Evolutionary conservation across 106 monocot species (phyloP), one percentile per base, ranked within the genome.

Genomic region (Alisma plantagoaquatica): DNA sequence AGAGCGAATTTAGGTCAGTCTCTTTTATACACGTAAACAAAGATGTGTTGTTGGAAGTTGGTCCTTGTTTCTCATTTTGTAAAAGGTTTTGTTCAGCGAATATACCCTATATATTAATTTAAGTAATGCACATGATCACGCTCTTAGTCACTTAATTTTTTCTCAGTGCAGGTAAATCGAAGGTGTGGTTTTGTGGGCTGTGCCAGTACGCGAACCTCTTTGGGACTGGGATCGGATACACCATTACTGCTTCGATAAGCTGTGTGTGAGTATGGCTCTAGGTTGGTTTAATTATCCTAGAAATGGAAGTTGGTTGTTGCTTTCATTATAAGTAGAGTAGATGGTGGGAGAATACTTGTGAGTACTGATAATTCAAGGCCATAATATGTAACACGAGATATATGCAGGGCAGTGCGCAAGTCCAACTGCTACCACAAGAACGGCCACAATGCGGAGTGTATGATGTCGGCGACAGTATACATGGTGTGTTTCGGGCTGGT

Each of bases 221-320:
- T 0, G 89, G 89, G 19, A 76, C 74, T 14, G 62, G 63, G 19
- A 65, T 90, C 14, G 89, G 89, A 17, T 90, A 80, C 59, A 80
- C 89, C 3, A 83, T 90, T 61, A 90, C 89, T 15, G 73, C 78
- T 21, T 73, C 79, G 41, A 90, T 80, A 23, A 90, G 89, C 69
- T 79, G 83, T 83, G 89, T 62, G 89, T 90, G 31, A 51, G 69
- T 7, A 38, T 14, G 14, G 6, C 14, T 38, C 35, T 38, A 38
- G 6, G 6, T 14, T 14, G 6, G 35, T 7, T 38, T 14, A 38
- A 38, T 38, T 7, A 7, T 14, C 35, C 35, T 38, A 38, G 6
- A 38, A n/a, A n/a, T n/a, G n/a, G n/a, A n/a, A n/a, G n/a, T n/a
- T n/a, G n/a, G n/a, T n/a, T n/a, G n/a, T n/a, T n/a, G n/a, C n/a